These are phyloP conservation scores for Trichosporon sp. DNA, from an alignment of 1,284 basidiomycete species.

Conservation along the genomic window DNA sequence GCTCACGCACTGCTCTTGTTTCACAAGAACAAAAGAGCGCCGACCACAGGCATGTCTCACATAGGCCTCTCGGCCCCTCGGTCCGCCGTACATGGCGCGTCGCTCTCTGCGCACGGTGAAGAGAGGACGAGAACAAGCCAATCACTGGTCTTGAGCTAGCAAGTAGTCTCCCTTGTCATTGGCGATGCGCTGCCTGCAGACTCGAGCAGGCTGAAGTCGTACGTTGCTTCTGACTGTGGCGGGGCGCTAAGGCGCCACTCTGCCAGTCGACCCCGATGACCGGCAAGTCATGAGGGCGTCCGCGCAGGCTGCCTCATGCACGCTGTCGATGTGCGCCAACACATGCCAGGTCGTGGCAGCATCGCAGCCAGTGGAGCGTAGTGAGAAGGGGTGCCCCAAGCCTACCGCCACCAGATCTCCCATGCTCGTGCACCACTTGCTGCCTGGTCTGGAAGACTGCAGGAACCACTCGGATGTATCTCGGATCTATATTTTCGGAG, in stretches of 20 bases:
- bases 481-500: not conserved
- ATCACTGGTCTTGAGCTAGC: not conserved
- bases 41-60: not conserved
- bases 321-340: not conserved
- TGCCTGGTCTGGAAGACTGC: too few relatives aligned
- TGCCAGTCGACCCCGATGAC: not conserved
- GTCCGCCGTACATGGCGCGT: not conserved
- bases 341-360: too few relatives aligned
- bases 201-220: too few relatives aligned
- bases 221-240: not conserved
- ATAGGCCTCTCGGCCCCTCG: not conserved
- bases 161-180: too few relatives aligned
- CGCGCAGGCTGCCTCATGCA: not conserved
- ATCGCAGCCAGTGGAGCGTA: too few relatives aligned
- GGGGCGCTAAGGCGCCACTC: not conserved
- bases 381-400: not conserved
- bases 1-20: not conserved
- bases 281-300: not conserved
- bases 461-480: not conserved
- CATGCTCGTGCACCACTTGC: not conserved
- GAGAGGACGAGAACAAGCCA: not conserved
- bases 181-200: not conserved
- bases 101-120: not conserved
- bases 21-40: not conserved
- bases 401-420: not conserved